Evolutionary conservation across 2,329 filamentous ascomycete species (phyloP).

Genomic region (Pseudovirgaria hyperparasitica): DNA sequence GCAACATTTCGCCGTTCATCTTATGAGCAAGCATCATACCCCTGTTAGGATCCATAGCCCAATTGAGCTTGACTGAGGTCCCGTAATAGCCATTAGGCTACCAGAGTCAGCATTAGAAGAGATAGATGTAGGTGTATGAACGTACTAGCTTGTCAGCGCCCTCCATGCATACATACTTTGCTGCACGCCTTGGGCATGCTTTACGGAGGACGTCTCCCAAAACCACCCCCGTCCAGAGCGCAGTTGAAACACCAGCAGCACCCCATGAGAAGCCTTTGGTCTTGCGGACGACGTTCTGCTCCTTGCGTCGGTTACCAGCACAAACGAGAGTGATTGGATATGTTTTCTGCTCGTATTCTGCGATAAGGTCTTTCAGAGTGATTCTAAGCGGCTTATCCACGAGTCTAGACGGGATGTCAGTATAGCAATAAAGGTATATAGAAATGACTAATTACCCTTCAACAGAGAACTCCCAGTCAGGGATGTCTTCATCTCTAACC

Average conservation of each 20-base stretch:
- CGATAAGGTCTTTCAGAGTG: conserved; percentile 58
- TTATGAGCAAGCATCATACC: conserved; percentile 79
- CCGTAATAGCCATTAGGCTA: conserved; percentile 79
- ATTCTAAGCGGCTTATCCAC: conserved; percentile 65
- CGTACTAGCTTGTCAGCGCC: conserved; percentile 65
- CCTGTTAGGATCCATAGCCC: conserved; percentile 70
- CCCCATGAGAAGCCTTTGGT: conserved; percentile 95
- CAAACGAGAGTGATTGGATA: conserved; percentile 83
- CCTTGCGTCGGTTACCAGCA: conserved; percentile 82
- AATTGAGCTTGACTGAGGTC: conserved; percentile 76
- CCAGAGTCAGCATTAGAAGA: conserved; percentile 6
- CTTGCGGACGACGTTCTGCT: conserved; percentile 83
- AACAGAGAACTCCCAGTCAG: conserved; percentile 70
- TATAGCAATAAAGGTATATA: conserved; percentile 1
- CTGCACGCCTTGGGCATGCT: conserved; percentile 55
- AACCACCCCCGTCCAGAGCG: conserved; percentile 72
- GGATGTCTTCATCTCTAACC: conserved; percentile 58
- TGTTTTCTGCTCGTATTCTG: conserved; percentile 67
- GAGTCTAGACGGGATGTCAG: conserved; percentile 32
- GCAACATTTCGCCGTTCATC: conserved; percentile 77
- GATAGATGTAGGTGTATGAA: neutral
- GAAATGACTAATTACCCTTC: conserved; percentile 45
- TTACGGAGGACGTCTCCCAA: conserved; percentile 57
- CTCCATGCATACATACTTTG: conserved; percentile 81
- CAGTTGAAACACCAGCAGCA: conserved; percentile 72